Base-by-base conservation (phyloP, 148 eudicot genomes). In the Rhododendron simsii region DNA sequence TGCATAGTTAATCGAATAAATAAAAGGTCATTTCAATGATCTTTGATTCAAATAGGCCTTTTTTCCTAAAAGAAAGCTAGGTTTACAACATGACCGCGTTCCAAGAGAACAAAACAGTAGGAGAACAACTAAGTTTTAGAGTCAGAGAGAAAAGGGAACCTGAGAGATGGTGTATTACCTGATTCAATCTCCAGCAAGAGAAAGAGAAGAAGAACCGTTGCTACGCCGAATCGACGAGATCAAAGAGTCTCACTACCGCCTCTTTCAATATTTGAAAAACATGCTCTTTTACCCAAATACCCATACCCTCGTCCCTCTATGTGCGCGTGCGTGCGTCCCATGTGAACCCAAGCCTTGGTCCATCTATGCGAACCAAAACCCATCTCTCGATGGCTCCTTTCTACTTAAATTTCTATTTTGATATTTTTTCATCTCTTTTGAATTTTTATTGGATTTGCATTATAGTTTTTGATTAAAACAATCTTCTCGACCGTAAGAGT, bases 211-310 rank as follows among this genome's bases (percentile, higher is more conserved):
- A 55, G 61, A 39, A 51, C 82, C 37, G 82, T 48, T 48, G 81
- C 81, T 44, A 44, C 16, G 30, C 53, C 48, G 33, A 45, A 12
- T 45, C 55, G 10, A 65, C 71, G 30, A 65, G 10, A 65, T 21
- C 30, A 21, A n/a, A 51, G 16, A 28, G 35, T 11, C 14, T 15
- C 55, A 12, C 55, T 33, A 20, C 84, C 71, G 33, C 86, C 69
- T 45, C 81, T 57, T 85, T 55, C 82, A 78, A 59, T 47, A n/a
- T 85, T 85, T 85, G 75, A 85, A 85, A 37, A 57, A 59, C 82
- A 39, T 2, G 50, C 37, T 67, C 16, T 59, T 82, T 82, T 59
- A 82, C 84, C 50, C 65, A 82, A 57, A 57, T 55, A 57, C 44
- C 84, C 84, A 57, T 55, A 37, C 44, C 84, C 84, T 59, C 50